Base-by-base conservation (phyloP, 768 basidiomycete species). In the Hygrophoropsis aurantiaca region DNA sequence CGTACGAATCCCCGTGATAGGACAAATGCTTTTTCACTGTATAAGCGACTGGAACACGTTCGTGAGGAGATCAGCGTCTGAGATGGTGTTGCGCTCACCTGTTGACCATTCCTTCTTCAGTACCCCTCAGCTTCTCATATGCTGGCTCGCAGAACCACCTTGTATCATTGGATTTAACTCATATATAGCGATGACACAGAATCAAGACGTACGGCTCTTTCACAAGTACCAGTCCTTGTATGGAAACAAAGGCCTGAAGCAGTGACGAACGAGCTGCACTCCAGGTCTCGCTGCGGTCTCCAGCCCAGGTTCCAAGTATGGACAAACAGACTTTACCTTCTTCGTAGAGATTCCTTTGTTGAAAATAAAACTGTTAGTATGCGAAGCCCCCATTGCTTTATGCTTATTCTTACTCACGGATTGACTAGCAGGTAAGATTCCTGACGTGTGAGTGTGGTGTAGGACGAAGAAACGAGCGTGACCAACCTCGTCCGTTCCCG, bases 281-380 rank as follows among this genome's bases (percentile, higher is more conserved):
- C 94, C 94, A 97, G 6, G 80, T 84, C 69, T 97, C 92, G 50
- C 76, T 87, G 59, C 77, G 81, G 57, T 95, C 94, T 8, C 94
- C 94, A 7, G 82, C 78, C 94, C 94, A 97, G 0, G 93, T 94
- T 13, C 90, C 90, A 6, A 95, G 69, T 40, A 95, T 90, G 13
- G 92, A 94, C 34, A 95, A 66, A 57, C 93, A 95, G 24, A 95
- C 92, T 65, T 95, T 95, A 36, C 94, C 94, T 54, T 97, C 94
- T 60, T 94, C 93, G 52, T 97, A 97, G 34, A 97, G 66, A 68
- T 95, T 95, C 34, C 87, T 90, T 51, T 9, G 35, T 40, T 23
- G 13, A 38, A 46, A 10, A 47, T 30, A 16, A 35, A n/a, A 9
- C 10, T 16, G 36, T 42, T 15, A 37, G 27, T 11, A 19, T 13